Percentiles rank a stretch among this genome's conserved stretches.
phyloP scores from a whole-genome alignment of 225 moss, liverwort and hornwort genomes.

The Climacium dendroides region DNA sequence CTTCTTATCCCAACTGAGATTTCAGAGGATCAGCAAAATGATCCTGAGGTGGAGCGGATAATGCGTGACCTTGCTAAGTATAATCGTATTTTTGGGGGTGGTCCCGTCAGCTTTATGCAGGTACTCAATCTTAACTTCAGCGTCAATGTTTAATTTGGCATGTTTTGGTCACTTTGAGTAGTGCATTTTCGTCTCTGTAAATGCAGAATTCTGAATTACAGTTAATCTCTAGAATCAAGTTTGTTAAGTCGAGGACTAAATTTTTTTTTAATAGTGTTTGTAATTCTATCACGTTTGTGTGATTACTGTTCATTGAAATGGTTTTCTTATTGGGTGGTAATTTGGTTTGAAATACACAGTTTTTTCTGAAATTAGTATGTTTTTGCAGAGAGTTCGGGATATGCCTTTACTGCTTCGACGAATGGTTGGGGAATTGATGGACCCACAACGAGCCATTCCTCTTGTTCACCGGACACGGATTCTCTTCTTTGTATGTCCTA shows the following conservation, averaged over 20 bases:
- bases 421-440: conserved; percentile 86
- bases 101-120: conserved; percentile 75
- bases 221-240: neutral
- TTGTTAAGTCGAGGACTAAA: neutral
- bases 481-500: conserved; percentile 56
- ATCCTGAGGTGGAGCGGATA: conserved; percentile 54
- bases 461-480: conserved; percentile 86
- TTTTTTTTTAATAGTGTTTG: neutral
- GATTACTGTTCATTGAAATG: neutral
- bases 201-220: neutral
- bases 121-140: neutral
- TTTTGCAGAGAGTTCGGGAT: conserved; percentile 81
- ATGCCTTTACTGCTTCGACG: conserved; percentile 87
- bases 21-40: conserved; percentile 21
- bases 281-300: neutral
- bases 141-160: neutral
- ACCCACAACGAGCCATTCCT: conserved; percentile 74
- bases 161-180: neutral
- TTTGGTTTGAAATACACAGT: neutral
- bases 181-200: neutral
- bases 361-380: neutral
- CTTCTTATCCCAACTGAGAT: conserved; percentile 75
- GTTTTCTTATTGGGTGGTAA: neutral
- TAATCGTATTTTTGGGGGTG: conserved; percentile 96
- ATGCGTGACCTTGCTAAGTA: conserved; percentile 78